Base-by-base conservation (phyloP, 805 yeast genomes). In the Dipodascus geniculatus region DNA sequence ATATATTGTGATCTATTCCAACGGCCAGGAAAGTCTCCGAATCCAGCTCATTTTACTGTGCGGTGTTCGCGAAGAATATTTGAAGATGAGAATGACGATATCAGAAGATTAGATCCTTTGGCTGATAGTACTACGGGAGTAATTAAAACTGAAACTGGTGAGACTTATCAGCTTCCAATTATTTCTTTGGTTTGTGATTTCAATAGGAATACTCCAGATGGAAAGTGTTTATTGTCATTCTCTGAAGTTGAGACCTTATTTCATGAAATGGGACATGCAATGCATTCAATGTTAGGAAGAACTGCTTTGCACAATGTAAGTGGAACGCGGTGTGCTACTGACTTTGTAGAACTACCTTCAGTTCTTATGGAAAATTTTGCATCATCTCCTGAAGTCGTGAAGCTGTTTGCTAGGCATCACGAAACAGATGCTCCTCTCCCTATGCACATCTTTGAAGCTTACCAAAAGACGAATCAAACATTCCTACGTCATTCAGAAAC, bases 211-310 rank as follows among this genome's bases (percentile, higher is more conserved):
- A 66, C 68, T 1, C 74, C 68, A 28, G 47, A 57, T 16, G 61
- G 67, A 9, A 77, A 79, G 22, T 82, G 90, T 28, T 70, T 86
- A 19, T 68, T 91, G 42, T 74, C 83, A 11, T 73, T 87, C 54
- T 78, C 76, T 54, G 98, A 93, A 62, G 89, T 91, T 20, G 96
- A 91, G 61, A 93, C 99, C 0, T 71, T 93, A 19, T 93, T 93
- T 71, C 99, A 93, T 68, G 99, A 93, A 69, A 89, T 93, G 96
- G 99, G 99, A 0, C 99, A 93, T 68, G 98, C 98, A 0, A 85
- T 93, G 80, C 99, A 93, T 67, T 87, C 97, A 2, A 91, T 93
- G 96, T 71, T 93, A 20, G 99, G 98, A 0, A 77, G 91, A 57
- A 93, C 99, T 0, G 75, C 83, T 48, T 70, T 91, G 52, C 99